These are phyloP conservation scores for Sordariomycetes sp. DNA, from an alignment of 2,329 filamentous ascomycete genomes.

Conservation along the genomic window DNA sequence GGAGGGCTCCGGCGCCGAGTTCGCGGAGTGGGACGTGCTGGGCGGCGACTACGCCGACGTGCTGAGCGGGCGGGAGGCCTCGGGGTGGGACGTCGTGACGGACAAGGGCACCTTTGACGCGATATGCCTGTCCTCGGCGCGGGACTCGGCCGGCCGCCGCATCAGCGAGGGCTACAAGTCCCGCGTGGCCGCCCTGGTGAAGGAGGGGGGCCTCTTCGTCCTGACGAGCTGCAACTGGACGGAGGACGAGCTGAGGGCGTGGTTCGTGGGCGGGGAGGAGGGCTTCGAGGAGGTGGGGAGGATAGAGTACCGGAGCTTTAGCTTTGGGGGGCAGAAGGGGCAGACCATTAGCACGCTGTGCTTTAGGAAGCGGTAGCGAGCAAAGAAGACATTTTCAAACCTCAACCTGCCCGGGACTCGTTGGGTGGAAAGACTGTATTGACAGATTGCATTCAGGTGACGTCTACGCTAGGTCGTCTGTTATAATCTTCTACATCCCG, in stretches of 20 bases:
- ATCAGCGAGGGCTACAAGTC: constrained; percentile 67
- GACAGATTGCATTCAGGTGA: neutral
- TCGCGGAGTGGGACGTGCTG: constrained; percentile 55
- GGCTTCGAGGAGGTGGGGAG: constrained; percentile 52
- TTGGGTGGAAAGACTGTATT: neutral
- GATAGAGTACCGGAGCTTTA: constrained; percentile 77
- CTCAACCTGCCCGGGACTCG: neutral
- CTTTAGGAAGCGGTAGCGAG: constrained; percentile 41
- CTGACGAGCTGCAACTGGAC: constrained; percentile 99
- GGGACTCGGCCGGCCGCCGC: constrained; percentile 40
- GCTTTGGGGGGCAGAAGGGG: constrained; percentile 79
- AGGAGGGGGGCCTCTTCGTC: constrained; percentile 60
- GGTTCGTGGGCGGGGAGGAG: constrained; percentile 51
- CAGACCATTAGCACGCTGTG: constrained; percentile 83
- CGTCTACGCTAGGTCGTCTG: neutral
- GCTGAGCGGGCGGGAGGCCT: constrained; percentile 14
- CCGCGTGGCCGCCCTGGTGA: constrained; percentile 58
- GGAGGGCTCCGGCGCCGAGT: constrained; percentile 16
- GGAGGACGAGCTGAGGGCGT: constrained; percentile 68
- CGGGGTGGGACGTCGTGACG: constrained; percentile 80
- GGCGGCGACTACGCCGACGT: constrained; percentile 24
- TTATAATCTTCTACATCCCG: neutral
- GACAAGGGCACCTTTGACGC: constrained; percentile 99
- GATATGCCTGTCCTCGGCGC: constrained; percentile 61
- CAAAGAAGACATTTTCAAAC: neutral